Conservation (phyloP, 2,329 filamentous ascomycete species). For the Talaromyces pinophilus region DNA sequence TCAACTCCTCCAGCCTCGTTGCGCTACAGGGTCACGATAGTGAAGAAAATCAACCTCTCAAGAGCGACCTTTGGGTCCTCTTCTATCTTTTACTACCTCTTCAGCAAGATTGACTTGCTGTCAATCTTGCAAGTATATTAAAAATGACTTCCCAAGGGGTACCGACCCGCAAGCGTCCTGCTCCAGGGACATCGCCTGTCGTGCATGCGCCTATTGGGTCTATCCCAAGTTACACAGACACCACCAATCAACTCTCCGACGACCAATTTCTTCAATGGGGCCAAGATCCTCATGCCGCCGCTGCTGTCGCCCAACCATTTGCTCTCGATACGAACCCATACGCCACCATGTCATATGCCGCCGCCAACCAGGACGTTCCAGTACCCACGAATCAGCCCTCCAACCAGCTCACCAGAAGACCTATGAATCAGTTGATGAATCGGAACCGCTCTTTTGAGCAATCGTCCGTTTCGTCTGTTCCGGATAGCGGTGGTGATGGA, state of each 20-base stretch:
- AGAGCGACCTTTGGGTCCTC: conserved; percentile 24
- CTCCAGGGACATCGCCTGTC: conserved; percentile 69
- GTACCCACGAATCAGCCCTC: conserved; percentile 47
- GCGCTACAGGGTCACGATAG: background rate
- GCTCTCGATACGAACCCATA: conserved; percentile 44
- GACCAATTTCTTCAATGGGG: conserved; percentile 60
- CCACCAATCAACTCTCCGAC: conserved; percentile 49
- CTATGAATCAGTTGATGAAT: conserved; percentile 42
- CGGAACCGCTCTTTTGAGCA: conserved; percentile 43
- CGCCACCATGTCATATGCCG: conserved; percentile 29
- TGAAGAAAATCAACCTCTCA: background rate
- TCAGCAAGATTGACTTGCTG: background rate
- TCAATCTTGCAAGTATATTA: background rate
- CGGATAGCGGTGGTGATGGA: conserved; percentile 37
- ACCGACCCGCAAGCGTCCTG: conserved; percentile 66
- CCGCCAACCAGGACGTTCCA: conserved; percentile 54
- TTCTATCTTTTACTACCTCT: background rate
- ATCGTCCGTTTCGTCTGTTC: conserved; percentile 28
- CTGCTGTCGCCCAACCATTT: conserved; percentile 33
- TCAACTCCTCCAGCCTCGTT: background rate
- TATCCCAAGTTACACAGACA: conserved; percentile 50
- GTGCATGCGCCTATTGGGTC: conserved; percentile 57
- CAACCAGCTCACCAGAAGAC: conserved; percentile 46
- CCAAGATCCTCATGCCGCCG: conserved; percentile 42
- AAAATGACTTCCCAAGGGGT: conserved; percentile 46